A percentile compares a stretch with the other conserved stretches of the same genome.
Evolutionary conservation across 768 basidiomycete genomes (phyloP).

Genomic region (Phlebiopsis flavidoalba): DNA sequence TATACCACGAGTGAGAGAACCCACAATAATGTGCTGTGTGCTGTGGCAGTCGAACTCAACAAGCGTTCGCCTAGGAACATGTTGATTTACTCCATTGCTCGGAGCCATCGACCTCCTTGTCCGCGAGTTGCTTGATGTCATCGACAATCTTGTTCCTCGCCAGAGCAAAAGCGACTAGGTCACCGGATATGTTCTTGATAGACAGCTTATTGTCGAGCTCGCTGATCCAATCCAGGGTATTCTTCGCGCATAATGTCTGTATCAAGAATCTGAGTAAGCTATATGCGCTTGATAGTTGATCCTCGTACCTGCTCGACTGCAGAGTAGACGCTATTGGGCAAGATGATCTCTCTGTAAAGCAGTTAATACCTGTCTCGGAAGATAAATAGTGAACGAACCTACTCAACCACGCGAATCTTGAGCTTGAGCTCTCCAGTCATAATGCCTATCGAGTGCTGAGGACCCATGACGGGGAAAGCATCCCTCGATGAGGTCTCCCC

Average conservation of each 20-base stretch:
- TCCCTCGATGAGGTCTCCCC: constrained; percentile 73
- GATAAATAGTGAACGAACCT: constrained; percentile 24
- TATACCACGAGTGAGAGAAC: constrained; percentile 22
- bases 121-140: constrained; percentile 65
- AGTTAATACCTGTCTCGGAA: constrained; percentile 9
- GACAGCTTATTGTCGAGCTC: constrained; percentile 66
- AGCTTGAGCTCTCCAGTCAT: constrained; percentile 75
- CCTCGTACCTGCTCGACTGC: constrained; percentile 51
- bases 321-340: constrained; percentile 62
- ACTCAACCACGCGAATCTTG: constrained; percentile 76
- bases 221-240: constrained; percentile 69
- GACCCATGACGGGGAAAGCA: constrained; percentile 70
- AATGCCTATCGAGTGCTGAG: constrained; percentile 43
- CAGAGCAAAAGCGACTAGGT: constrained; percentile 62
- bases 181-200: constrained; percentile 50
- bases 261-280: background rate
- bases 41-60: constrained; percentile 30
- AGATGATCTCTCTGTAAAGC: constrained; percentile 62
- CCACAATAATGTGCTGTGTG: constrained; percentile 67
- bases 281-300: background rate
- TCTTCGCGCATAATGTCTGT: constrained; percentile 53
- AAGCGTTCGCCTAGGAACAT: background rate
- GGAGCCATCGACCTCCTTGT: constrained; percentile 66
- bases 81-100: constrained; percentile 42
- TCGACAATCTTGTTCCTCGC: constrained; percentile 60